Conservation (phyloP, 1,284 basidiomycete genomes). For the Boletellus dicymbophilus region DNA sequence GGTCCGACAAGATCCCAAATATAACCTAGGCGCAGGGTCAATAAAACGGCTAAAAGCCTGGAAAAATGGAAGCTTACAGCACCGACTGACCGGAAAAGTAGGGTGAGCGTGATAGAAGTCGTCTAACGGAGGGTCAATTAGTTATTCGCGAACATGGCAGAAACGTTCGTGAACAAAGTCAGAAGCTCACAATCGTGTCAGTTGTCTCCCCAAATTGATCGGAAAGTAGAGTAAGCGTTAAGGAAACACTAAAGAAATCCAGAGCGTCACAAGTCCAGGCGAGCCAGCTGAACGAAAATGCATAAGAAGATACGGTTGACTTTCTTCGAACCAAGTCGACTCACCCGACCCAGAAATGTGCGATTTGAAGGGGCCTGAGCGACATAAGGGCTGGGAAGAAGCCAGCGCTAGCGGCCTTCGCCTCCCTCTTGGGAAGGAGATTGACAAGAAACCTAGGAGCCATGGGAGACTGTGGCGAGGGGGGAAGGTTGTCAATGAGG, state of each 20-base stretch:
- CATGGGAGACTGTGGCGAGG: conserved; percentile 14
- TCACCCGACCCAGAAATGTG: conserved; percentile 64
- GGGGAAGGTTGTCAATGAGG: neutral
- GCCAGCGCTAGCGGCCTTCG: conserved; percentile 25
- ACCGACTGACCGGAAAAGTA: conserved; percentile 88
- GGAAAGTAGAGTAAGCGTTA: conserved; percentile 62
- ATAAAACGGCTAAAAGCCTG: neutral
- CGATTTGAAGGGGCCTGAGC: conserved; percentile 51
- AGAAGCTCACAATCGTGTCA: conserved; percentile 50
- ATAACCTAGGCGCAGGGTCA: conserved; percentile 46
- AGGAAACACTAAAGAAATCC: conserved; percentile 85
- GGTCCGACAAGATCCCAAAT: conserved; percentile 81
- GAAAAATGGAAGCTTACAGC: conserved; percentile 49
- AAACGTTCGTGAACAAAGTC: too few relatives aligned
- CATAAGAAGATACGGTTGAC: too few relatives aligned
- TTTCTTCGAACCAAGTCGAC: too few relatives aligned
- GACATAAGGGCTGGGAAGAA: conserved; percentile 39
- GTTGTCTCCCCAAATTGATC: conserved; percentile 51
- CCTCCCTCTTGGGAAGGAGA: conserved; percentile 53
- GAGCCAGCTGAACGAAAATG: conserved; percentile 53
- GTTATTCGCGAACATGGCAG: neutral
- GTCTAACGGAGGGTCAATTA: conserved; percentile 54
- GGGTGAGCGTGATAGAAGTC: conserved; percentile 88
- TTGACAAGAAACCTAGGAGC: conserved; percentile 33
- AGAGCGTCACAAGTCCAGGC: conserved; percentile 82